A percentile compares a stretch with the other conserved stretches of the same genome.
These are phyloP conservation scores for Metschnikowia rubicola DNA, from an alignment of 805 yeast genomes.

Conservation along the genomic window DNA sequence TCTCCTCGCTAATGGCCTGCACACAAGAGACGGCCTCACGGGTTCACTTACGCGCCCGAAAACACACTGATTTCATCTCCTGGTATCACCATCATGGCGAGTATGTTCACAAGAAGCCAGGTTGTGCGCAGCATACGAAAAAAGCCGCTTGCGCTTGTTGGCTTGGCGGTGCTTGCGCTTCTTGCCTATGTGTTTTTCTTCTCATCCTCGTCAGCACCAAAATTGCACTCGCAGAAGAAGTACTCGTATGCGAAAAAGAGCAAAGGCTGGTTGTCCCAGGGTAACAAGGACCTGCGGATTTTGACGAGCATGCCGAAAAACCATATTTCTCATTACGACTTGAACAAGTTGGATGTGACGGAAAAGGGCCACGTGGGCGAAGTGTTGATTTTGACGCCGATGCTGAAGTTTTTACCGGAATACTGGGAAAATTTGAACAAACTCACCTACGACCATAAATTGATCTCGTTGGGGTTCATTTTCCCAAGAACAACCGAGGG, in stretches of 20 bases:
- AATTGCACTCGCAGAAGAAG: constrained; percentile 22
- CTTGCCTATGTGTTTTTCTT: constrained; percentile 41
- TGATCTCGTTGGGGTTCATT: constrained; percentile 86
- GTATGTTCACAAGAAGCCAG: constrained; percentile 18
- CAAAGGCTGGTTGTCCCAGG: constrained; percentile 43
- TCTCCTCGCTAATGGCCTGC: not conserved
- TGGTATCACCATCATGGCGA: not conserved
- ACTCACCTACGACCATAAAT: constrained; percentile 77
- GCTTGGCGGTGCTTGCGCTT: constrained; percentile 43
- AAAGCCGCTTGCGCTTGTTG: constrained; percentile 48
- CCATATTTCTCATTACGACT: constrained; percentile 78
- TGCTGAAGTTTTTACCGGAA: constrained; percentile 77
- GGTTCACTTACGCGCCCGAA: not conserved
- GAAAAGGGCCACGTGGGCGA: constrained; percentile 77
- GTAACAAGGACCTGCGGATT: constrained; percentile 48
- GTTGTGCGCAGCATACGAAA: constrained; percentile 55
- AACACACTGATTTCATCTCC: not conserved
- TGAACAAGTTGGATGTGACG: constrained; percentile 69
- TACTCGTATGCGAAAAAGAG: constrained; percentile 45
- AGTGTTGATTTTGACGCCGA: constrained; percentile 83
- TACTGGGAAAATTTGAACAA: constrained; percentile 84
- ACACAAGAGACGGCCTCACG: not conserved
- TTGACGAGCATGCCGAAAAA: constrained; percentile 64
- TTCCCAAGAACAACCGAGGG: constrained; percentile 83
- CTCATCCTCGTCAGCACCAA: constrained; percentile 5